Evolutionary conservation across 1,284 basidiomycete genomes (phyloP).

Genomic region (Cystobasidium sp.): DNA sequence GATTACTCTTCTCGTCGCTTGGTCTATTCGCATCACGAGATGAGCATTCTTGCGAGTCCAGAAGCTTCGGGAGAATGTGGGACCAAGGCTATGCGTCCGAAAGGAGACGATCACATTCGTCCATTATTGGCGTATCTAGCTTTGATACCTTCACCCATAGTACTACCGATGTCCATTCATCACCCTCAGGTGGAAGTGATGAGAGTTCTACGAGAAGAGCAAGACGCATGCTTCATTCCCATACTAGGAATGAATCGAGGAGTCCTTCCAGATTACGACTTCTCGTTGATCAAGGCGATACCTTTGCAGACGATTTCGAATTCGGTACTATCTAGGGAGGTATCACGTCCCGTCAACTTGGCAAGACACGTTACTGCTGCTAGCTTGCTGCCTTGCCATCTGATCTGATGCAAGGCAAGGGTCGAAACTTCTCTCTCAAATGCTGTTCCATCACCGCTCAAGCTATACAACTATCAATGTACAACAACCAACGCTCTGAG

Average conservation of each 20-base stretch:
- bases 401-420: too few relatives aligned
- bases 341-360: not conserved
- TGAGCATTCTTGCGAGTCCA: not conserved
- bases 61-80: not conserved
- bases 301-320: conserved; percentile 25
- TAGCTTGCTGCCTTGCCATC: too few relatives aligned
- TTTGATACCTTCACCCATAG: not conserved
- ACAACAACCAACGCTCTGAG: too few relatives aligned
- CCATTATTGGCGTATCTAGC: not conserved
- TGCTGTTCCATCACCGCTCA: too few relatives aligned
- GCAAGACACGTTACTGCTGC: not conserved
- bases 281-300: conserved; percentile 8
- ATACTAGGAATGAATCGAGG: conserved; percentile 17
- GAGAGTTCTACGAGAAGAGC: not conserved
- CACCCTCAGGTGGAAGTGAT: not conserved
- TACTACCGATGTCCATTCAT: not conserved
- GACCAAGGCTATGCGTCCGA: conserved; percentile 19
- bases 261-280: conserved; percentile 32
- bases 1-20: conserved; percentile 34
- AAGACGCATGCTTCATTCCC: not conserved
- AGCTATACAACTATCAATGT: too few relatives aligned
- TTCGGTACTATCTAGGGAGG: conserved; percentile 23
- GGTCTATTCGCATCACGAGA: conserved; percentile 11
- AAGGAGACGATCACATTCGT: conserved; percentile 12
- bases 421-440: too few relatives aligned